Base-by-base conservation (phyloP, 306 rosid species). In the Betula pendula region DNA sequence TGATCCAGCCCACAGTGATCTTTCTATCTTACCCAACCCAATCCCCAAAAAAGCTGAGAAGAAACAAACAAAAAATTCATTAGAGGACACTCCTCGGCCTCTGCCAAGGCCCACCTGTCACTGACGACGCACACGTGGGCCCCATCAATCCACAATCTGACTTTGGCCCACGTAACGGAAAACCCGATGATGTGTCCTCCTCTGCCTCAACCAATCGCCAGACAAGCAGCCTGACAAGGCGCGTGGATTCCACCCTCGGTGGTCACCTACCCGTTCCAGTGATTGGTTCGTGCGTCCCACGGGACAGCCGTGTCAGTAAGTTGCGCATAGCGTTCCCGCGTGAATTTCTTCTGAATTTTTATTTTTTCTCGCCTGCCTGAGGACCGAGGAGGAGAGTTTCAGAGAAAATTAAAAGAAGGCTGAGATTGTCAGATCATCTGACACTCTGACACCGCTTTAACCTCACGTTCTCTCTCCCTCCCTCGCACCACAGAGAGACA, bases 401-500 rank as follows among this genome's bases (percentile, higher is more conserved):
- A 66, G 29, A 38, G 49, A 66, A 63, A 66, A 66, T 8, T 58
- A 49, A 58, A 72, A 77, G 55, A 78, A 86, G 76, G 77, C 71
- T 59, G 69, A 65, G 13, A 27, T 66, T 82, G 89, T 84, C 92
- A 90, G 89, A 77, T 19, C 20, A 22, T 66, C 94, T 85, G 91
- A 63, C 89, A 74, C 75, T 5, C 70, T 66, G 70, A 66, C 70
- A 35, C 42, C 1, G 22, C 85, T 80, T 84, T 80, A 81, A 80
- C 72, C 65, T 71, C 78, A 65, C 74, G 73, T 52, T 81, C 50
- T 35, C 48, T 58, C 55, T 59, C 56, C 4, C 70, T 27, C 44
- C 35, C 17, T 72, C 38, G 13, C 24, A 3, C 5, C 6, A 33
- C 42, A 16, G 45, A 67, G 52, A 49, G 65, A 59, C 40, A 59